Base-by-base conservation (phyloP, 2,329 filamentous ascomycete genomes). In the Pyrenophora seminiperda region DNA sequence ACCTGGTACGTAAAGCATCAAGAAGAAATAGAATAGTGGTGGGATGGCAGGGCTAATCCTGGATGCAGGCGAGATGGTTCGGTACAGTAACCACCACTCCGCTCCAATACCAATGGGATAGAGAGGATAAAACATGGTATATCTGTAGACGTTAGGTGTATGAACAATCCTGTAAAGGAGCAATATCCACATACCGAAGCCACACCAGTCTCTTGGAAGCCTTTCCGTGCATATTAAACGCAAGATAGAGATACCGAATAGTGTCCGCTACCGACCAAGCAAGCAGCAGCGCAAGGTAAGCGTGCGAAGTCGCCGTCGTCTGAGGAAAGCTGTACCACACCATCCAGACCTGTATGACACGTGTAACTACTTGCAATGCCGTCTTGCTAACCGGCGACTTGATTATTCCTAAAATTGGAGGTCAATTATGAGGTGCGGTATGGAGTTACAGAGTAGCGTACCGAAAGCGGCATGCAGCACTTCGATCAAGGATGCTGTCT, bases 311-410 rank as follows among this genome's bases (percentile, higher is more conserved):
- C 4, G 59, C 56, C 1, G 62, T 65, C 31, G 37, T 59, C 2
- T 20, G 30, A 0, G 64, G 64, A 29, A 65, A 67, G 7, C 38
- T 36, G 17, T 47, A 59, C 64, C 62, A 67, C 5, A 67, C 56
- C 58, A 67, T 60, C 63, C 63, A 67, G 3, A 65, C 59, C 32
- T 67, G 64, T 14, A 67, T 67, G 3, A 56, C 54, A n/a, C 64
- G 62, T 2, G 64, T 66, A 38, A 54, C 41, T 4, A 62, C 57
- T 31, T 67, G 64, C 2, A 59, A 41, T 6, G 58, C 58, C 1
- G 64, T 67, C 4, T 59, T 67, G 34, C 53, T 48, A 19, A 66
- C 52, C 7, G 62, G 62, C 4, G 62, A 64, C 18, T 61, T 64
- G 14, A 65, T 52, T 11, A 67, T 34, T 2, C 62, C 63, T 65